Evolutionary conservation across 2,329 filamentous ascomycete species (phyloP), one percentile per base, ranked within the genome.

Genomic region (Alternaria consortialis): DNA sequence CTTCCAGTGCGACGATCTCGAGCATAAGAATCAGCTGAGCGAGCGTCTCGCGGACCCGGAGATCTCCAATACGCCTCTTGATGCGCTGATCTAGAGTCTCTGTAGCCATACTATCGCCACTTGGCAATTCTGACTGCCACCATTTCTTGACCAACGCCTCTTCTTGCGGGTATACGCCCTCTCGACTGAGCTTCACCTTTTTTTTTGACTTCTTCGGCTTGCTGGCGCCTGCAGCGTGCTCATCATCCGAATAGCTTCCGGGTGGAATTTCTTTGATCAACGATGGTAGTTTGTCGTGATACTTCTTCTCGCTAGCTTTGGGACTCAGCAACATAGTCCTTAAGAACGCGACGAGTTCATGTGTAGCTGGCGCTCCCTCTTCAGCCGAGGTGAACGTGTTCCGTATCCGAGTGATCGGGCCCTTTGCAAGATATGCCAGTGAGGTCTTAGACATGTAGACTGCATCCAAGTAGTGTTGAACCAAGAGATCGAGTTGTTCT

Each of bases 361-460:
- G 80, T 77, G 90, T 87, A 40, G 88, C 83, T 20, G 89, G 79
- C 23, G 84, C 86, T 7, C 85, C 81, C 73, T 90, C 87, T 53
- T 86, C 85, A 62, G 88, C 85, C 13, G 88, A 79, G 58, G 89
- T 87, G 64, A 92, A 92, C 13, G 88, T 86, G 47, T 89, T 90
- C 60, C 91, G 86, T 46, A 91, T 89, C 68, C 91, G 86, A 44
- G 91, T 92, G 20, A 95, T 81, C 1, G 92, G 91, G 0, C 91
- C 92, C 80, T 95, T 95, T 20, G 90, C 90, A 77, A 94, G 94
- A 77, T 94, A 95, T 59, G 91, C 91, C 58, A 94, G 80, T 4
- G 91, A 92, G 34, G 90, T 91, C 85, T 91, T 79, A 8, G 75
- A 80, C 11, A 81, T 68, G 74, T 86, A 84, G 64, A 84, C 68